phyloP scores from a whole-genome alignment of 352 stramenopile species.

The Phytophthora pini region DNA sequence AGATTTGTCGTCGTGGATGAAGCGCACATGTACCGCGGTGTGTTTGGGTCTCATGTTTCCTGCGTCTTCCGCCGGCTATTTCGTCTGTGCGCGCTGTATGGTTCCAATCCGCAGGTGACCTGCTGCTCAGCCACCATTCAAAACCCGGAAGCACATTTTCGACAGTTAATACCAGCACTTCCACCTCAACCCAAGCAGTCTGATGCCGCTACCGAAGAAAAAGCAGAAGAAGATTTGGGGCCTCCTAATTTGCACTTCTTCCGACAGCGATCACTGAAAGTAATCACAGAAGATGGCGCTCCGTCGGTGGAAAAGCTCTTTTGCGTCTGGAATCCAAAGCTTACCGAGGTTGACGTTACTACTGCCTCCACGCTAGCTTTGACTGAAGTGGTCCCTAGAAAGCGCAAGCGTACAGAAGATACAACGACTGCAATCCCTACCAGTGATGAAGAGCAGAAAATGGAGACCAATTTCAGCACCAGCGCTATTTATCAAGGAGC shows the following conservation, averaged over 20 bases:
- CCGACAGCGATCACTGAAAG: conserved; percentile 50
- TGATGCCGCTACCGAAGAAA: conserved; percentile 1
- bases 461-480: conserved; percentile 30
- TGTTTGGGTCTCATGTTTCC: conserved; percentile 87
- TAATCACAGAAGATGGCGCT: conserved; percentile 92
- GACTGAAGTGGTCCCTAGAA: conserved; percentile 10
- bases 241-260: conserved; percentile 72
- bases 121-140: conserved; percentile 97
- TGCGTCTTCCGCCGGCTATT: conserved; percentile 92
- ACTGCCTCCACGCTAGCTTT: neutral
- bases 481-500: conserved; percentile 92
- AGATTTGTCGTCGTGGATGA: conserved; percentile 85
- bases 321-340: conserved; percentile 95
- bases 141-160: conserved; percentile 94
- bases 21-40: conserved; percentile 95
- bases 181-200: conserved; percentile 22
- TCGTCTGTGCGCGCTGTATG: conserved; percentile 87
- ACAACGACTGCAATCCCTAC: neutral
- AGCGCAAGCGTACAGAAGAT: conserved; percentile 27
- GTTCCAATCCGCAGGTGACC: conserved; percentile 89
- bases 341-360: conserved; percentile 24
- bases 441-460: conserved; percentile 4
- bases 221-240: conserved; percentile 3
- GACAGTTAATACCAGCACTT: conserved; percentile 84
- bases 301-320: conserved; percentile 93